Evolutionary conservation across 352 stramenopile genomes (phyloP).

Genomic region (Peronospora destructor): DNA sequence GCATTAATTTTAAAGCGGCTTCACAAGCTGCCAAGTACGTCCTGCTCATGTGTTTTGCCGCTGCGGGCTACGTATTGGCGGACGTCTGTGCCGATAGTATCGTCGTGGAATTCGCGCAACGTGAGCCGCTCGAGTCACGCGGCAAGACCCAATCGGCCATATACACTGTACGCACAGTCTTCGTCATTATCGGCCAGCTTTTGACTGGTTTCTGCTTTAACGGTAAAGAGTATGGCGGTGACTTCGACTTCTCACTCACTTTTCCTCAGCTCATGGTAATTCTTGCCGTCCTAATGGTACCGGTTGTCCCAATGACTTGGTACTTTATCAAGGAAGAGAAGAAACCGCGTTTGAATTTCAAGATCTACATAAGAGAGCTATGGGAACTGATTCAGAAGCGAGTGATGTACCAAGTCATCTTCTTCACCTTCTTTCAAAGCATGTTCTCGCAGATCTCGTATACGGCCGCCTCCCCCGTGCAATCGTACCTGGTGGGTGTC

Average conservation of each 20-base stretch:
- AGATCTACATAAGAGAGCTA: conserved; percentile 32
- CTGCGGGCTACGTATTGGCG: conserved; percentile 28
- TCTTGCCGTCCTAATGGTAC: conserved; percentile 26
- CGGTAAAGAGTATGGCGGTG: conserved; percentile 26
- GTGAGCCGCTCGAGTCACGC: conserved; percentile 43
- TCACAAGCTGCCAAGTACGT: conserved; percentile 37
- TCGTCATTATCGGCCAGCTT: conserved; percentile 37
- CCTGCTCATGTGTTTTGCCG: conserved; percentile 48
- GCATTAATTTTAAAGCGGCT: conserved; percentile 34
- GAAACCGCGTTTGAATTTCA: conserved; percentile 21
- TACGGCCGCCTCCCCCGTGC: conserved; percentile 23
- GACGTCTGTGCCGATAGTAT: conserved; percentile 44
- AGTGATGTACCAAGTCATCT: conserved; percentile 25
- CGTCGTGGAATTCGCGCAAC: conserved; percentile 49
- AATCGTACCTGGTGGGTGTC: conserved; percentile 33
- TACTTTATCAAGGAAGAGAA: conserved; percentile 54
- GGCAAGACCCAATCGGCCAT: conserved; percentile 49
- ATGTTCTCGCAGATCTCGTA: conserved; percentile 40
- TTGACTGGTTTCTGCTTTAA: conserved; percentile 48
- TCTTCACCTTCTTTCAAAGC: conserved; percentile 27
- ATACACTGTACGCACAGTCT: conserved; percentile 40
- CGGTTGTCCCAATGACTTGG: conserved; percentile 39
- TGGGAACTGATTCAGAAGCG: conserved; percentile 28
- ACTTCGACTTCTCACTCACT: conserved; percentile 42
- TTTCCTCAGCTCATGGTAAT: conserved; percentile 46